Conservation (phyloP, 2,329 filamentous ascomycete species). For the Cytospora schulzeri region DNA sequence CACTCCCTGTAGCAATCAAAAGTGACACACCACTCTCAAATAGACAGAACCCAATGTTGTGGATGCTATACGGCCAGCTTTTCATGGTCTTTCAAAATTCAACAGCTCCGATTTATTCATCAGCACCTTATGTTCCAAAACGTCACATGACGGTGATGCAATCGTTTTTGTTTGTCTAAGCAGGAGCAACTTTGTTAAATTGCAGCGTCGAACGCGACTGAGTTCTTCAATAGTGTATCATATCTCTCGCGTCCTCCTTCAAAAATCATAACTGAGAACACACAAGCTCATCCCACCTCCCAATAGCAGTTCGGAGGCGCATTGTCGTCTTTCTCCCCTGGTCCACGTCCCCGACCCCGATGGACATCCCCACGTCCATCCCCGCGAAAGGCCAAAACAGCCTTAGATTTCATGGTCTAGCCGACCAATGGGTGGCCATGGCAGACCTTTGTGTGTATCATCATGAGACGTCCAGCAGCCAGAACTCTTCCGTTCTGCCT, state of each 20-base stretch:
- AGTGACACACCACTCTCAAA: too few species aligned
- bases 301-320: not conserved
- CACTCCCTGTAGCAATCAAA: too few species aligned
- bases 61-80: too few species aligned
- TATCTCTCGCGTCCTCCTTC: not conserved
- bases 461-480: conserved; percentile 45
- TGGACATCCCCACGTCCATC: not conserved
- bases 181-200: not conserved
- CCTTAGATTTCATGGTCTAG: not conserved
- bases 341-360: not conserved
- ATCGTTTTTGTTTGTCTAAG: too few species aligned
- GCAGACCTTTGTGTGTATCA: conserved; percentile 65
- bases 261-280: not conserved
- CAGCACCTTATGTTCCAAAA: not conserved
- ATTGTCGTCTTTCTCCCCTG: not conserved
- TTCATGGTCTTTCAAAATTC: not conserved
- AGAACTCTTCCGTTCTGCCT: conserved; percentile 27
- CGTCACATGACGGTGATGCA: too few species aligned
- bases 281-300: not conserved
- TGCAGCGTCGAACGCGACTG: not conserved
- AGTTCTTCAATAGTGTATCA: not conserved
- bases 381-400: not conserved
- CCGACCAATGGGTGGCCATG: conserved; percentile 51
- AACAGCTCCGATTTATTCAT: not conserved
- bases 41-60: too few species aligned